Conservation (phyloP, 805 yeast species). For the Komagataella ulmi region DNA sequence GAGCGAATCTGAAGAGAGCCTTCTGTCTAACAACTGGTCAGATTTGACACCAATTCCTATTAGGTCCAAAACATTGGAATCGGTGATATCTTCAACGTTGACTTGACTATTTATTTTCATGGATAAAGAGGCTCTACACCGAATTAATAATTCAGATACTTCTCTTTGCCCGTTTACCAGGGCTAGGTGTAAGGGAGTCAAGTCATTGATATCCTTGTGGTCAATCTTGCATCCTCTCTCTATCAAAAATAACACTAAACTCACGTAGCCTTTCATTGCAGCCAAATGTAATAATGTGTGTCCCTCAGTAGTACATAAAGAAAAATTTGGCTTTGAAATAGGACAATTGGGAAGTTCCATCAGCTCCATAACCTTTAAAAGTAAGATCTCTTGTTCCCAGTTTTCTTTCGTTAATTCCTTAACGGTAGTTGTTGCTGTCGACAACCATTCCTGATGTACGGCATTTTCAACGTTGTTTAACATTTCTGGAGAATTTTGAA, state of each 20-base stretch:
- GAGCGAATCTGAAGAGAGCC: constrained; percentile 15
- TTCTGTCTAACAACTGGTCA: constrained; percentile 6
- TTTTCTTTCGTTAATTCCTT: constrained; percentile 30
- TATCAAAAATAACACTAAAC: constrained; percentile 49
- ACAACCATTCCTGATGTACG: constrained; percentile 31
- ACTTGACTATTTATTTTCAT: constrained; percentile 38
- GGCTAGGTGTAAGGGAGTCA: constrained; percentile 83
- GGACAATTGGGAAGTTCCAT: constrained; percentile 57
- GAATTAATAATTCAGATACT: constrained; percentile 45
- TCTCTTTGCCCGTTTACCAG: constrained; percentile 61
- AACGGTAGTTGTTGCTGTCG: constrained; percentile 37
- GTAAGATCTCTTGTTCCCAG: constrained; percentile 33
- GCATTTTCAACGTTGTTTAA: neutral
- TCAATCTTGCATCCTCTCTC: constrained; percentile 55
- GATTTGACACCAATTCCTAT: constrained; percentile 7
- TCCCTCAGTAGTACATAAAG: constrained; percentile 69
- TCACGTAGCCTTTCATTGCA: constrained; percentile 55
- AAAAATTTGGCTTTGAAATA: constrained; percentile 55
- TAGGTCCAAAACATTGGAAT: constrained; percentile 22
- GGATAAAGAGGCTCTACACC: constrained; percentile 48
- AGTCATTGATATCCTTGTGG: constrained; percentile 64
- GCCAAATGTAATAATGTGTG: constrained; percentile 77
- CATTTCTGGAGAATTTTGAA: neutral
- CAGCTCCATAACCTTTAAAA: constrained; percentile 37
- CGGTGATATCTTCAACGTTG: constrained; percentile 26